Evolutionary conservation across 2,329 filamentous ascomycete species (phyloP).

Genomic region (Venturia pyrina): DNA sequence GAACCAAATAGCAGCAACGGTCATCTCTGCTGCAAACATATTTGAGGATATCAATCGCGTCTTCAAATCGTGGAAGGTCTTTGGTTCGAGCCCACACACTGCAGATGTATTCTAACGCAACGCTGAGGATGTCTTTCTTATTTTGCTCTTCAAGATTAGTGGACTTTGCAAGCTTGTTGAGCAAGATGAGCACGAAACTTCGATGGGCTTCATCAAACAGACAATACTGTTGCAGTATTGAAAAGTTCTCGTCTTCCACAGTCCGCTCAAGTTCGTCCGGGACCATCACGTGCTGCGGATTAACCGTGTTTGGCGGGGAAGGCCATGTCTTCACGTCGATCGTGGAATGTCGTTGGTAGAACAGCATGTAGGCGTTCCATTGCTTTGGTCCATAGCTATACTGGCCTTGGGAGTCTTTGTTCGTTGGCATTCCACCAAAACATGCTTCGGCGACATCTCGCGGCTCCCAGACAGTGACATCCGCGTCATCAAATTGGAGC

Average conservation of each 20-base stretch:
- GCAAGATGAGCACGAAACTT: background rate
- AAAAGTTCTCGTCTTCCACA: slow-evolving; percentile 3
- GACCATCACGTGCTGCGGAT: background rate
- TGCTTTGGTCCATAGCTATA: slow-evolving; percentile 21
- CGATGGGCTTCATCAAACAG: slow-evolving; percentile 5
- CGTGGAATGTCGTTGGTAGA: slow-evolving; percentile 74
- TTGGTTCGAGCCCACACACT: slow-evolving; percentile 9
- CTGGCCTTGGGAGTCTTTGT: slow-evolving; percentile 19
- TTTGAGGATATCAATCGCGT: background rate
- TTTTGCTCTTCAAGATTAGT: background rate
- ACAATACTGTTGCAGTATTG: slow-evolving; percentile 7
- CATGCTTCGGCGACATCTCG: slow-evolving; percentile 63
- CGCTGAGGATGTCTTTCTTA: background rate
- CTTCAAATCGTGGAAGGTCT: slow-evolving; percentile 9
- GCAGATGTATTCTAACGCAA: slow-evolving; percentile 2
- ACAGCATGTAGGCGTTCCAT: slow-evolving; percentile 91
- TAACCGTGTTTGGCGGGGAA: background rate
- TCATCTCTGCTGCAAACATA: background rate
- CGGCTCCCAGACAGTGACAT: slow-evolving; percentile 66
- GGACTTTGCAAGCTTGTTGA: background rate
- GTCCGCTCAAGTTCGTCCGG: slow-evolving; percentile 4
- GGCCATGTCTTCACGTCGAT: slow-evolving; percentile 31
- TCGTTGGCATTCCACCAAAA: slow-evolving; percentile 44
- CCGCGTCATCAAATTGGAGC: slow-evolving; percentile 93
- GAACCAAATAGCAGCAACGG: background rate